Evolutionary conservation across 2,329 filamentous ascomycete genomes (phyloP).

Genomic region (Stemphylium lycopersici): DNA sequence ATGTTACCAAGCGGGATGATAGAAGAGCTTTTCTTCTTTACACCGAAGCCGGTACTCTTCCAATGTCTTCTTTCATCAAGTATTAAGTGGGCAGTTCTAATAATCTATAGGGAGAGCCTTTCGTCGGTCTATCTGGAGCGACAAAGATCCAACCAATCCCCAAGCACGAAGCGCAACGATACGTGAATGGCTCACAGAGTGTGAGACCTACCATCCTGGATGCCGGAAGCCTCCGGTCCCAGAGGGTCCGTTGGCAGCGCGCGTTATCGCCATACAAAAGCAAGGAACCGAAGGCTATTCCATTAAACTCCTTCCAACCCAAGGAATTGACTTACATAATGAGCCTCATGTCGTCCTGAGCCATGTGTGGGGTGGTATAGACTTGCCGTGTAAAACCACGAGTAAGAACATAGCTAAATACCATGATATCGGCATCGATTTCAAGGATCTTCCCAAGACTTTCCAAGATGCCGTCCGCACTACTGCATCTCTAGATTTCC

Average conservation of each 20-base stretch:
- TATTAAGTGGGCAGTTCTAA: background rate
- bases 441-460: background rate
- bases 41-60: background rate
- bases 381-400: background rate
- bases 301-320: background rate
- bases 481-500: background rate
- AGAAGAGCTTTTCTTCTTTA: background rate
- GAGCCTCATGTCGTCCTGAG: background rate
- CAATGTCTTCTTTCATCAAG: background rate
- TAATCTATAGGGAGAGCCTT: background rate
- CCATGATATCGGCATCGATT: background rate
- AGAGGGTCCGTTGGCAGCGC: background rate
- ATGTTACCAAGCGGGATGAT: background rate
- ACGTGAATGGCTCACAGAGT: constrained; percentile 1
- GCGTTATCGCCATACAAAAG: background rate
- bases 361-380: constrained; percentile 2
- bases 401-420: background rate
- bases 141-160: background rate
- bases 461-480: background rate
- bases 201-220: background rate
- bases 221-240: background rate
- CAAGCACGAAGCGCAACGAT: background rate
- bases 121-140: background rate
- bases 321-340: background rate
- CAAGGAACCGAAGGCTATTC: background rate